Evolutionary conservation across 148 eudicot genomes (phyloP), one percentile per base, ranked within the genome.

Genomic region (Rhododendron mucronatum): DNA sequence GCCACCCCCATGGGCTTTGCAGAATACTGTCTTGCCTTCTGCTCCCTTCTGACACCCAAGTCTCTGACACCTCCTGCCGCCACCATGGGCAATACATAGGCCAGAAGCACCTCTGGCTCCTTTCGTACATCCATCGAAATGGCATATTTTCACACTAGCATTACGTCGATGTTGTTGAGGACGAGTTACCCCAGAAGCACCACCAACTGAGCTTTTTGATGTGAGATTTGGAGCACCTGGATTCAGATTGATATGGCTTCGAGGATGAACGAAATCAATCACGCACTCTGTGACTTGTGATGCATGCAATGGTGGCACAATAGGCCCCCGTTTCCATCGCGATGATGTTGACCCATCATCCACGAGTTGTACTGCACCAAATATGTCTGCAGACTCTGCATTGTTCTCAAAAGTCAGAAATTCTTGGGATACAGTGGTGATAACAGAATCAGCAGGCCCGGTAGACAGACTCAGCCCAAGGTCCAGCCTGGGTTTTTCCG

Each of bases 1-100:
- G 48, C 97, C 97, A 26, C 97, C 97, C 28, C 97, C 97, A 84
- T 94, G 97, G 50, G 93, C 95, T 85, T 94, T 94, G 89, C 97
- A 94, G 84, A 94, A 92, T 30, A 90, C 89, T 20, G 95, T 93
- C 88, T 71, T 92, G 41, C 97, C 97, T 90, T 94, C 97, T 4
- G 97, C 97, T n/a, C 97, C 97, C 88, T 92, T 94, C 47, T 87
- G 91, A 82, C 97, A 94, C 23, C 93, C 94, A 23, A 82, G 82
- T 78, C 86, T 91, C 84, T 89, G 91, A 85, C 97, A 94, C 88
- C 98, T 90, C 39, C 92, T 86, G 5, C 98, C 98, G 7, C 98
- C 98, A 51, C 98, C 98, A 81, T 95, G 98, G 41, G 92, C 85
- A 33, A 95, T 95, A 85, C 98, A 95, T 21, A 85, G 88, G 47